A percentile compares a stretch with the other conserved stretches of the same genome.
Conservation (phyloP, 495 filamentous ascomycete species). For the Xylaria palmicola region DNA sequence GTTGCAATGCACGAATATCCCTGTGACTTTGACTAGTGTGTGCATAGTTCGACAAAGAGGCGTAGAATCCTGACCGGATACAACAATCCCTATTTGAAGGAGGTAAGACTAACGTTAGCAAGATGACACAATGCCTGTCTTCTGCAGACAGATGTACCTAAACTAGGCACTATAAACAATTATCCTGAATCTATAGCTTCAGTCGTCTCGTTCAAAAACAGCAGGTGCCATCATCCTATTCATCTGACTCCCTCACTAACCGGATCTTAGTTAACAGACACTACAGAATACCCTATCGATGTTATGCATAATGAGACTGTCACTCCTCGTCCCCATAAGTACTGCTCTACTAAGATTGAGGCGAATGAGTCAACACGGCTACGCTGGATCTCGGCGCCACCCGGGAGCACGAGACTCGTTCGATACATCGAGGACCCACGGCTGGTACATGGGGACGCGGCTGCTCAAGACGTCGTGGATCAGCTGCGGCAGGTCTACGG, state of each 20-base stretch:
- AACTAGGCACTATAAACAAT: neutral
- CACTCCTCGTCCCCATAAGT: too few species aligned
- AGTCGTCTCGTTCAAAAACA: too few species aligned
- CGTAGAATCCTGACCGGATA: neutral
- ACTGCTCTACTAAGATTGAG: too few species aligned
- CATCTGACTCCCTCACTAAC: too few species aligned
- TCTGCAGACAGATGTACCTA: too few species aligned
- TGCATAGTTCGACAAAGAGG: neutral
- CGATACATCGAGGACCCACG: slow-evolving; percentile 2
- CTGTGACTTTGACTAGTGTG: neutral
- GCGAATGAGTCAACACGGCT: neutral
- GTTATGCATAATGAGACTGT: too few species aligned
- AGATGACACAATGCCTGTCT: neutral
- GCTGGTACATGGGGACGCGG: slow-evolving; percentile 3
- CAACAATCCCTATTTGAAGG: neutral
- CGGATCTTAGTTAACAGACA: too few species aligned
- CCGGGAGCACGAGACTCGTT: neutral
- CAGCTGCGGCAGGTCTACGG: neutral
- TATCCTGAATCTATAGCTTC: neutral
- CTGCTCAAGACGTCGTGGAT: neutral
- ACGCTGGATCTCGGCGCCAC: neutral
- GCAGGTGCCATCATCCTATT: too few species aligned
- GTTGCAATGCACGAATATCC: neutral
- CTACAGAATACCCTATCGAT: too few species aligned
- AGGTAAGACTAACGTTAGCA: neutral